phyloP scores from a whole-genome alignment of 768 basidiomycete species.

The Roridomyces roridus region DNA sequence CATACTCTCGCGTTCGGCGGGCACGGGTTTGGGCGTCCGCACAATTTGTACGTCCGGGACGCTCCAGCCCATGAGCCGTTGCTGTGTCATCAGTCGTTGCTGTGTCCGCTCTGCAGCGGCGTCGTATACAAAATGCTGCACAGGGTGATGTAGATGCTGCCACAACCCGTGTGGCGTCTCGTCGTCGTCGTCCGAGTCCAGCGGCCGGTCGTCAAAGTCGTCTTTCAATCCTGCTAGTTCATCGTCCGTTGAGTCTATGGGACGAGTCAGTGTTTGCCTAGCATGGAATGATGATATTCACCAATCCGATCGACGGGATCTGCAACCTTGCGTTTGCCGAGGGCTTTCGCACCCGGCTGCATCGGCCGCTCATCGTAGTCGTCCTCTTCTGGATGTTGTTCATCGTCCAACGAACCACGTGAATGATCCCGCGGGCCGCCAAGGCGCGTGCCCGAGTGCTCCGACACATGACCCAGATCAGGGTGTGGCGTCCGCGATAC shows the following conservation, averaged over 20 bases:
- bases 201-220: conserved; percentile 37
- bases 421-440: neutral
- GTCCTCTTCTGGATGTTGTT: conserved; percentile 27
- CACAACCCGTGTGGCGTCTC: conserved; percentile 32
- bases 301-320: conserved; percentile 52
- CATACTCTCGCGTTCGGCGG: too few relatives aligned
- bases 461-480: conserved; percentile 17
- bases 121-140: conserved; percentile 83
- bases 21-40: too few relatives aligned
- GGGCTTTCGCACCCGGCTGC: conserved; percentile 84
- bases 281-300: too few relatives aligned
- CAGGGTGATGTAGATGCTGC: conserved; percentile 49
- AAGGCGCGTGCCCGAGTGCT: conserved; percentile 8
- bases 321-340: conserved; percentile 81
- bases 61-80: too few relatives aligned
- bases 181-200: conserved; percentile 58
- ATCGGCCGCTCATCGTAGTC: conserved; percentile 46
- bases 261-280: too few relatives aligned
- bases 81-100: too few relatives aligned
- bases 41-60: too few relatives aligned
- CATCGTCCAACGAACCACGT: neutral
- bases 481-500: conserved; percentile 65
- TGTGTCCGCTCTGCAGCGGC: conserved; percentile 84
- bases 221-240: conserved; percentile 52
- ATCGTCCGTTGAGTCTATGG: conserved; percentile 59